A percentile compares a stretch with the other conserved stretches of the same genome.
phyloP scores from a whole-genome alignment of 371 early-diverging fungal genomes.

The Circinella umbellata region DNA sequence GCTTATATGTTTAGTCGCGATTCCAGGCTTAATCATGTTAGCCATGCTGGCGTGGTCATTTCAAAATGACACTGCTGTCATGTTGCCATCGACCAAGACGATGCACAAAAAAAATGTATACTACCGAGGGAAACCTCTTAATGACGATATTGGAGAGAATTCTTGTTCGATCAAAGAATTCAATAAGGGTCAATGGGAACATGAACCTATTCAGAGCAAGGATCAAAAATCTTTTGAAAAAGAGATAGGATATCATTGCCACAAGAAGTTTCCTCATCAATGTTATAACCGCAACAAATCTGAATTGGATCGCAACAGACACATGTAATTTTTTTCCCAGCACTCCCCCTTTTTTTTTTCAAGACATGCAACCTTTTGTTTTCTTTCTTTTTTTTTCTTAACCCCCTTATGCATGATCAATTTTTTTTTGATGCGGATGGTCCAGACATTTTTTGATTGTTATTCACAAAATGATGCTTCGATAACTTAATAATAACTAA shows the following conservation, averaged over 20 bases:
- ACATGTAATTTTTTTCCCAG: slow-evolving; percentile 30
- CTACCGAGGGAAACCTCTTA: neutral
- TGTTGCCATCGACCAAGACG: slow-evolving; percentile 7
- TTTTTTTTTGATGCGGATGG: no score
- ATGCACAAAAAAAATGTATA: slow-evolving; percentile 6
- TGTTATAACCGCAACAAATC: slow-evolving; percentile 31
- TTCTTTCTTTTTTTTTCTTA: neutral
- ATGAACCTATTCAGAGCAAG: slow-evolving; percentile 21
- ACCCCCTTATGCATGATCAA: neutral
- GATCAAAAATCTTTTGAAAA: slow-evolving; percentile 29
- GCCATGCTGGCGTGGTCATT: slow-evolving; percentile 16
- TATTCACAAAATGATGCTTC: no score
- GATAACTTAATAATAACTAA: neutral
- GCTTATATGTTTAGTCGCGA: neutral
- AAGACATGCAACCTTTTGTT: neutral
- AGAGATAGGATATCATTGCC: slow-evolving; percentile 38
- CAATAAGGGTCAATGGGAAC: slow-evolving; percentile 40
- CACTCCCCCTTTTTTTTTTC: neutral
- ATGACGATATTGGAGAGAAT: neutral
- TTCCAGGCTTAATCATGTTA: neutral
- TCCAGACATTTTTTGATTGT: no score
- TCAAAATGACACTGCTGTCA: slow-evolving; percentile 7
- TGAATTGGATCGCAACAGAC: slow-evolving; percentile 38
- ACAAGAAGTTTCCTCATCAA: slow-evolving; percentile 33
- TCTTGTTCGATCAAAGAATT: slow-evolving; percentile 30